Evolutionary conservation across 1,284 basidiomycete genomes (phyloP).

Genomic region (Stygiomarasmius scandens): DNA sequence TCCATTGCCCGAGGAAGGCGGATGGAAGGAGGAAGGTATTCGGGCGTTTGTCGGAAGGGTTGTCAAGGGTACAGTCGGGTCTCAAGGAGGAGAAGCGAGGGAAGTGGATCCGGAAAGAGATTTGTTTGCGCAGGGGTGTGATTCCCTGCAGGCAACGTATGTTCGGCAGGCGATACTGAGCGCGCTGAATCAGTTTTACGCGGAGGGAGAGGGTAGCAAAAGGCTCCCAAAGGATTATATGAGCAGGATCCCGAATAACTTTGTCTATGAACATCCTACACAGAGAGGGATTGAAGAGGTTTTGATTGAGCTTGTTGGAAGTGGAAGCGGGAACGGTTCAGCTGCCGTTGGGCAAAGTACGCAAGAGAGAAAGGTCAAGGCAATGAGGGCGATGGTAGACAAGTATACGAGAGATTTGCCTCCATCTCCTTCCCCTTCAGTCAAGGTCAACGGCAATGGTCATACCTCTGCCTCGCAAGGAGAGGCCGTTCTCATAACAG

Average conservation of each 20-base stretch:
- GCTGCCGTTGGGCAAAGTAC: no score
- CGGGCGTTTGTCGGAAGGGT: not conserved
- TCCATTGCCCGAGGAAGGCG: not conserved
- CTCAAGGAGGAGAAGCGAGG: conserved; percentile 12
- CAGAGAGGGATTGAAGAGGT: not conserved
- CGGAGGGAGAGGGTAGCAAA: no score
- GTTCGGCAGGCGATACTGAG: not conserved
- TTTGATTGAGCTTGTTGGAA: not conserved
- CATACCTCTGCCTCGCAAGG: no score
- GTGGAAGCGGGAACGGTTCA: no score
- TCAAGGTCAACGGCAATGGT: not conserved
- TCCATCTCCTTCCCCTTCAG: not conserved
- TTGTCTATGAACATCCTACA: not conserved
- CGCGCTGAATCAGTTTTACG: not conserved
- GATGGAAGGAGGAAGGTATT: not conserved
- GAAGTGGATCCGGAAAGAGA: conserved; percentile 29
- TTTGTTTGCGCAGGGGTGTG: conserved; percentile 43
- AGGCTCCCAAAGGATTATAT: no score
- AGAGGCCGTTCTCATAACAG: conserved; percentile 26
- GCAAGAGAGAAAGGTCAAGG: not conserved
- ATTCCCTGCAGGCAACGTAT: conserved; percentile 24
- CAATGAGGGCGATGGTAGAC: not conserved
- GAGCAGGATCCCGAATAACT: not conserved
- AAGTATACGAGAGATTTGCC: not conserved
- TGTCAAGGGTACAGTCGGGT: conserved; percentile 29